phyloP scores from a whole-genome alignment of 371 early-diverging fungal species.

The Mortierella sp. region DNA sequence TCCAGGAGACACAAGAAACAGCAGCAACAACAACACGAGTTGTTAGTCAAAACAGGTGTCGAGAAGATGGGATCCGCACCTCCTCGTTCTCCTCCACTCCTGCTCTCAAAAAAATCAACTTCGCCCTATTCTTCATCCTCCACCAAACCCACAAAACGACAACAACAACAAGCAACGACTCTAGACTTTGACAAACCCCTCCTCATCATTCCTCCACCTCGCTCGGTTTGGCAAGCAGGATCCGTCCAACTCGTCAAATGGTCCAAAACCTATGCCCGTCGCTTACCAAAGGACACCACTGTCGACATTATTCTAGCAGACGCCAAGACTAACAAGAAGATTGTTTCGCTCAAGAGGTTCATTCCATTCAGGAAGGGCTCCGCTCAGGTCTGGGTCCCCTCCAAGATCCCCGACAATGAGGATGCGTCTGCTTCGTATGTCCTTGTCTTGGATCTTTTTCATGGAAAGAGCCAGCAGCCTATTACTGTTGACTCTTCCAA shows the following conservation, averaged over 20 bases:
- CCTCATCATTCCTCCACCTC: slow-evolving; percentile 32
- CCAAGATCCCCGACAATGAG: slow-evolving; percentile 21
- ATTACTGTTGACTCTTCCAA: slow-evolving; percentile 8
- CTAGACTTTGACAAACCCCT: slow-evolving; percentile 20
- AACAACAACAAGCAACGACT: neutral
- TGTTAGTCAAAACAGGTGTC: neutral
- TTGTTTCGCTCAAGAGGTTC: slow-evolving; percentile 37
- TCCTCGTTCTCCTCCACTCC: neutral
- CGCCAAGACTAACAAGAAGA: slow-evolving; percentile 32
- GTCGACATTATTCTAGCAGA: slow-evolving; percentile 44
- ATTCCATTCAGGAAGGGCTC: slow-evolving; percentile 36
- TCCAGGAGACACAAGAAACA: neutral
- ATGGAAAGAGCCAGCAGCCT: slow-evolving; percentile 25
- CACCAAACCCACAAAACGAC: neutral
- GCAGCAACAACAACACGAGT: neutral
- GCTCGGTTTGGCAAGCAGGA: slow-evolving; percentile 44
- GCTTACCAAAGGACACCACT: slow-evolving; percentile 43
- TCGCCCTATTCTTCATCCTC: neutral
- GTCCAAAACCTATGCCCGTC: slow-evolving; percentile 34
- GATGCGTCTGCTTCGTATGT: slow-evolving; percentile 22
- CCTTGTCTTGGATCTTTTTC: slow-evolving; percentile 37
- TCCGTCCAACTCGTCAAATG: slow-evolving; percentile 36
- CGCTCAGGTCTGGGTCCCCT: slow-evolving; percentile 37
- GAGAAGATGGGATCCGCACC: neutral
- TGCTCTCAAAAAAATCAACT: slow-evolving; percentile 7